Percentiles rank a stretch among this genome's conserved stretches.
phyloP scores from a whole-genome alignment of 2,329 filamentous ascomycete genomes.

The Hymenoscyphus linearis region DNA sequence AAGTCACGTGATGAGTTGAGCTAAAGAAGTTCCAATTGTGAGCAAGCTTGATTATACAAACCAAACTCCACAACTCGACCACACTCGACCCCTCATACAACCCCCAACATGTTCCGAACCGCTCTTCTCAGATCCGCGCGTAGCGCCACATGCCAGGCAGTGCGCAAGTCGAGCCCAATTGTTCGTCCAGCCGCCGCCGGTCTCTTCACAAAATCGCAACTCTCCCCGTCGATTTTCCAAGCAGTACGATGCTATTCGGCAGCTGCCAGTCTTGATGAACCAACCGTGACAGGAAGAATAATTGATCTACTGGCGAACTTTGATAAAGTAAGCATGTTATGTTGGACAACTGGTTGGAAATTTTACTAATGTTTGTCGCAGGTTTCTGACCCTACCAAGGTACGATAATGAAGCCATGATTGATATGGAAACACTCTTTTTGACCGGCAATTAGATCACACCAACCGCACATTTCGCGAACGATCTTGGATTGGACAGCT shows the following conservation, averaged over 20 bases:
- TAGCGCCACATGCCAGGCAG: constrained; percentile 41
- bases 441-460: constrained; percentile 59
- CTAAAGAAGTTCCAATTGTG: constrained; percentile 10
- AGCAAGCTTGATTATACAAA: constrained; percentile 5
- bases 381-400: constrained; percentile 63
- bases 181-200: constrained; percentile 54
- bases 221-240: constrained; percentile 60
- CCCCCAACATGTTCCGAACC: constrained; percentile 78
- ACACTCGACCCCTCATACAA: constrained; percentile 15
- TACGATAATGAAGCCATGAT: constrained; percentile 35
- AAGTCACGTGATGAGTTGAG: neutral
- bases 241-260: constrained; percentile 83
- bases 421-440: neutral
- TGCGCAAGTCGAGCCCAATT: constrained; percentile 47
- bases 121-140: constrained; percentile 74
- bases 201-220: constrained; percentile 57
- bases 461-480: constrained; percentile 86
- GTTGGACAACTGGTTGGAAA: constrained; percentile 4
- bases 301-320: constrained; percentile 90
- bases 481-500: constrained; percentile 92
- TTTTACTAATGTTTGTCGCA: constrained; percentile 34
- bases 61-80: constrained; percentile 13
- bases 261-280: constrained; percentile 68
- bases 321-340: constrained; percentile 69
- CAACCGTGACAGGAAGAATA: constrained; percentile 88